Percentiles rank a stretch among this genome's conserved stretches.
Evolutionary conservation across 805 yeast genomes (phyloP).

Genomic region (Pichia cabralensis): DNA sequence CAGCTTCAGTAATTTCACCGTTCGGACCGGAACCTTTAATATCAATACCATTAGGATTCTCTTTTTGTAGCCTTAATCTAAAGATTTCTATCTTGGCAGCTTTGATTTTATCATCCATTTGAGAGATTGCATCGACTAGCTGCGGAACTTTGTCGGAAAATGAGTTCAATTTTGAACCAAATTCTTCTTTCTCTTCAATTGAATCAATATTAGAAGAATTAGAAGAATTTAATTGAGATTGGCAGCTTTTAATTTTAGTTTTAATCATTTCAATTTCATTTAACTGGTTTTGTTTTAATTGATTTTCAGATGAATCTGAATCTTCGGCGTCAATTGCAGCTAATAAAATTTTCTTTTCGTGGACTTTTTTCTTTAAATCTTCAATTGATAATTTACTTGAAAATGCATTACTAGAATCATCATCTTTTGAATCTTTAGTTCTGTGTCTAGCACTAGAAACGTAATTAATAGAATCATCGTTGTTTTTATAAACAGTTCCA

Average conservation of each 20-base stretch:
- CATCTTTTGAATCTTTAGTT: constrained; percentile 17
- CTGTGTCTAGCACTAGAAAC: constrained; percentile 52
- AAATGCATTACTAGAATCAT: constrained; percentile 11
- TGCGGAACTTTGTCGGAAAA: constrained; percentile 65
- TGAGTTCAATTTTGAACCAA: constrained; percentile 47
- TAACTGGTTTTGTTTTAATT: constrained; percentile 27
- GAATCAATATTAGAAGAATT: constrained; percentile 25
- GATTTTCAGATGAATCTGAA: constrained; percentile 28
- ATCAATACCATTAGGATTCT: constrained; percentile 58
- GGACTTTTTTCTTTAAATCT: constrained; percentile 52
- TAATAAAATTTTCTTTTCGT: constrained; percentile 61
- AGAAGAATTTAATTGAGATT: constrained; percentile 27
- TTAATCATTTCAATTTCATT: constrained; percentile 60
- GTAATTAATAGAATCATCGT: constrained; percentile 61
- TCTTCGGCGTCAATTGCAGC: constrained; percentile 67
- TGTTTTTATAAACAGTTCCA: constrained; percentile 59
- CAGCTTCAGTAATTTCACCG: constrained; percentile 78
- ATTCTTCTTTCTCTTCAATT: constrained; percentile 35
- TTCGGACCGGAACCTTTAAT: constrained; percentile 77
- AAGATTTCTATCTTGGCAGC: constrained; percentile 54
- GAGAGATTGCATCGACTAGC: constrained; percentile 51
- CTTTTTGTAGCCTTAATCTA: constrained; percentile 43
- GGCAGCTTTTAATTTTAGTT: constrained; percentile 41
- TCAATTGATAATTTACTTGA: constrained; percentile 34
- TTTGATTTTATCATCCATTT: constrained; percentile 60